Percentiles rank a stretch among this genome's conserved stretches.
These are phyloP conservation scores for Harringtonia aguacate DNA, from an alignment of 2,329 filamentous ascomycete species.

Conservation along the genomic window DNA sequence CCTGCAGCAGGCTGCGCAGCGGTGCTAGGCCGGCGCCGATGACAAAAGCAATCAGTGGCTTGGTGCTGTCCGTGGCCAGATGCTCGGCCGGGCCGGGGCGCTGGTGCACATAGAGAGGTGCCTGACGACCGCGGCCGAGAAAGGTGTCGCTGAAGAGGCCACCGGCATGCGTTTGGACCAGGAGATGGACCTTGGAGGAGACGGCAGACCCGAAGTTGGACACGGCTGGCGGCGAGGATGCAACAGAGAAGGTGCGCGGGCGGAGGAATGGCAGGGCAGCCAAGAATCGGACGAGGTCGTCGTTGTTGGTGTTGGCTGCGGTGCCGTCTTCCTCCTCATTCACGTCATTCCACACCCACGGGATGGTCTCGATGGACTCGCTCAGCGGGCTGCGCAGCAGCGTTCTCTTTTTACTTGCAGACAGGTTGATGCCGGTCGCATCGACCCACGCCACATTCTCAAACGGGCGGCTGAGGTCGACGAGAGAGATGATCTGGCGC, in stretches of 20 bases:
- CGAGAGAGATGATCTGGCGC: constrained; percentile 1
- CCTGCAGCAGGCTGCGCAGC: constrained; percentile 3
- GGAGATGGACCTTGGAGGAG: constrained; percentile 1
- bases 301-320: not conserved
- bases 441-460: not conserved
- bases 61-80: not conserved
- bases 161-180: not conserved
- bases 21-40: constrained; percentile 2
- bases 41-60: constrained; percentile 2
- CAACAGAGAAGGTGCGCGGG: not conserved
- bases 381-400: not conserved
- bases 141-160: constrained; percentile 3
- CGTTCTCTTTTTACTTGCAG: not conserved
- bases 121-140: not conserved
- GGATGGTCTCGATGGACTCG: too few relatives aligned
- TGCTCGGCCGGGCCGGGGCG: not conserved
- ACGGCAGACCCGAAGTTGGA: too few relatives aligned
- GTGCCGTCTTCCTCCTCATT: too few relatives aligned
- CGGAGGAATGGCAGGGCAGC: not conserved
- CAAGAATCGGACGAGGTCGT: not conserved
- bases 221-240: not conserved
- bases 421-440: not conserved
- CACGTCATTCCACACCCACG: too few relatives aligned
- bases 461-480: not conserved
- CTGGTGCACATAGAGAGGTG: not conserved